Conservation (phyloP, 305 asterid species). For the Fraxinus floribunda region DNA sequence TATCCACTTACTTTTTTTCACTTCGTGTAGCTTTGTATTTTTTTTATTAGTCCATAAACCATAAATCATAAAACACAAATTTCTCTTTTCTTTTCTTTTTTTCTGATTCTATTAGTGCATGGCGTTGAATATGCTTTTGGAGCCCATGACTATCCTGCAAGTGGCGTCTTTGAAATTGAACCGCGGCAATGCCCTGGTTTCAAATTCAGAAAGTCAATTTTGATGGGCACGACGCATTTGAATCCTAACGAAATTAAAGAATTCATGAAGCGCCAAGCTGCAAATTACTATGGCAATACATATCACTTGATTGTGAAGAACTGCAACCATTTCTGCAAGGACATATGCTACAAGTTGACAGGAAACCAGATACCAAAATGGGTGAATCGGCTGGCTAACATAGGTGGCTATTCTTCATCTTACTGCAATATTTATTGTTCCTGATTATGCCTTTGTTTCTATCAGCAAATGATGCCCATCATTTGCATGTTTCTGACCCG, state of each 20-base stretch:
- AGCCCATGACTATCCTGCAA: conserved; percentile 71
- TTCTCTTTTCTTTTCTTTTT: neutral
- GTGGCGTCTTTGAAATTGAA: conserved; percentile 83
- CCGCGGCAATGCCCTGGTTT: conserved; percentile 88
- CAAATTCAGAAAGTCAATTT: conserved; percentile 67
- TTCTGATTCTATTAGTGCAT: conserved; percentile 42
- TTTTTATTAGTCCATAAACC: neutral
- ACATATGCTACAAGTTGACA: conserved; percentile 69
- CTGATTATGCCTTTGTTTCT: neutral
- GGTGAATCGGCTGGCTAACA: conserved; percentile 85
- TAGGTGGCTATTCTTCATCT: conserved; percentile 42
- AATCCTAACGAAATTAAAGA: conserved; percentile 61
- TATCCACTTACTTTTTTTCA: neutral
- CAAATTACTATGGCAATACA: conserved; percentile 60
- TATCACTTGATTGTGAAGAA: conserved; percentile 73
- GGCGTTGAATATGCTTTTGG: conserved; percentile 85
- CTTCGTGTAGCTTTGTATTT: neutral
- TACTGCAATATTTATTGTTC: neutral
- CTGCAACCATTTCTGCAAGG: conserved; percentile 89
- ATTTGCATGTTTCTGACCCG: neutral
- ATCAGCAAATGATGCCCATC: neutral
- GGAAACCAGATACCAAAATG: conserved; percentile 73
- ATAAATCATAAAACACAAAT: neutral
- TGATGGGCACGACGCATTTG: conserved; percentile 66
- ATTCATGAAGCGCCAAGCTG: conserved; percentile 64